phyloP scores from a whole-genome alignment of 129 eudicot species.

The Flaveria sonorensis region DNA sequence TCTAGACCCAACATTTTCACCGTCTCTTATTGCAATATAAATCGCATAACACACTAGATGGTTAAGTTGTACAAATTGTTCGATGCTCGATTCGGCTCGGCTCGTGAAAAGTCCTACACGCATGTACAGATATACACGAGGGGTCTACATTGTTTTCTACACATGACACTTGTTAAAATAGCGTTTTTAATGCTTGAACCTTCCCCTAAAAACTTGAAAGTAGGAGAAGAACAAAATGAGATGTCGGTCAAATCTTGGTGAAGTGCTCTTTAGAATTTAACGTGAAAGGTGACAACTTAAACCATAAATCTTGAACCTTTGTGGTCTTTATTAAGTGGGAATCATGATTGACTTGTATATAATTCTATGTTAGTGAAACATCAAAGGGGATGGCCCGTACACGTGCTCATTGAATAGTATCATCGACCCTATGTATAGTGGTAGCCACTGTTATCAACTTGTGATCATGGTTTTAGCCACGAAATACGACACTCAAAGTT shows the following conservation, averaged over 20 bases:
- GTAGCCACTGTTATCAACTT: neutral
- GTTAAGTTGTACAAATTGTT: no score
- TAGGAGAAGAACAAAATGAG: neutral
- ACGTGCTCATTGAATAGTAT: neutral
- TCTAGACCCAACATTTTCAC: no score
- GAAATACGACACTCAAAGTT: neutral
- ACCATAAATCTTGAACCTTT: slow-evolving; percentile 13
- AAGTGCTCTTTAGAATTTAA: slow-evolving; percentile 4
- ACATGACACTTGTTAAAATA: neutral
- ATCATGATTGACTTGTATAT: neutral
- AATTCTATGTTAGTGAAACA: slow-evolving; percentile 7
- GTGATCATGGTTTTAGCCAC: neutral
- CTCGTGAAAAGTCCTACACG: no score
- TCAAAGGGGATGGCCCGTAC: neutral
- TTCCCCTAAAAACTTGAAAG: neutral
- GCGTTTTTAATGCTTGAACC: neutral
- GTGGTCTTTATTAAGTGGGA: slow-evolving; percentile 15
- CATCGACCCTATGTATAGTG: neutral
- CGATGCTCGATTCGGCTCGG: no score
- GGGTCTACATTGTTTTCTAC: neutral
- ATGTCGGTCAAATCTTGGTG: neutral
- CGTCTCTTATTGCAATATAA: no score
- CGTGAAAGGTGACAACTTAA: slow-evolving; percentile 9
- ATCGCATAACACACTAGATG: no score
- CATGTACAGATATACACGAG: no score